Base-by-base conservation (phyloP, 1,284 basidiomycete genomes). In the Leccinum griseonigrum region DNA sequence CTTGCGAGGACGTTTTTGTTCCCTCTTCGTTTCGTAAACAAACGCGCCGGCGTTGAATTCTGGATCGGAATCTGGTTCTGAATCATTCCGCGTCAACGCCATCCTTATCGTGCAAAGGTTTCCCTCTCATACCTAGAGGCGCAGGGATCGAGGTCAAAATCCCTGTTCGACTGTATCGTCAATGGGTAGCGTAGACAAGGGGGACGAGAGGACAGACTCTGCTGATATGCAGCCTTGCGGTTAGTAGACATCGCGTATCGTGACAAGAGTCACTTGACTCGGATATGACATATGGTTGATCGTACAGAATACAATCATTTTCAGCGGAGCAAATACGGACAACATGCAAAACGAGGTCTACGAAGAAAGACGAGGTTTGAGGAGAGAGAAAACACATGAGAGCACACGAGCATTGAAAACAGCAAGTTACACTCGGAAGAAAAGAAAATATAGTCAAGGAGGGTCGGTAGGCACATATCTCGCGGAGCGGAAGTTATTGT, bases 21-120 rank as follows among this genome's bases (percentile, higher is more conserved):
- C 75, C 64, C 71, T 73, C 60, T 68, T 73, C 32, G 75, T 65
- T 57, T 79, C 73, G 51, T 77, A 76, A 13, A 80, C 61, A 57
- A 80, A 81, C 3, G 67, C 58, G 0, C 83, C 82, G 1, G 81
- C 66, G 31, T 75, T 79, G 60, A 87, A 87, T 60, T 87, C 85
- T n/a, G 85, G 79, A 62, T 87, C 85, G 0, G 80, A 77, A 60
- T 85, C 85, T 65, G 64, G 63, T 57, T 74, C 72, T 74, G 57
- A 26, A 34, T 57, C 26, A 51, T 31, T n/a, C 4, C 16, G 29
- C n/a, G 52, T 59, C 13, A 60, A 22, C 4, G 2, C 2, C 22
- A 56, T 16, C 31, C 16, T 10, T 4, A 13, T 34, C 6, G 38
- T 28, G 14, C 3, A 36, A 22, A 5, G 11, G 28, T 16, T 5